Evolutionary conservation across 2,329 filamentous ascomycete genomes (phyloP), one percentile per base, ranked within the genome.

Genomic region (Penicillium sp.): DNA sequence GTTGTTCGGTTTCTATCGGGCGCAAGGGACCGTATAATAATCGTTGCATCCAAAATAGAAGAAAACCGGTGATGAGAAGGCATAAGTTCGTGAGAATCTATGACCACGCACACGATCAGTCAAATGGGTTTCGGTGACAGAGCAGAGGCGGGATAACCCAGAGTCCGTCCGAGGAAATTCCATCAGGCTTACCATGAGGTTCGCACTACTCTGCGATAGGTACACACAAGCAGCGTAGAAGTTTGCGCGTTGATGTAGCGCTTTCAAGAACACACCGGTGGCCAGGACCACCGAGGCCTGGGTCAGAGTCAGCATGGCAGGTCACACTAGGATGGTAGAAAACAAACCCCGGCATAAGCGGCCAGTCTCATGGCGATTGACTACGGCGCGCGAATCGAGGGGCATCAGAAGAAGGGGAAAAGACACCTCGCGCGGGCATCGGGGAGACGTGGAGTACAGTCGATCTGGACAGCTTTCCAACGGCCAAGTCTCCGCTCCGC

Each of bases 211-310:
- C 67, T 96, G 90, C 27, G 89, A 86, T 34, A 98, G 79, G 67
- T 96, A 95, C 32, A 98, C 92, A 69, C 88, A 92, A 51, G 92
- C 89, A 37, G 90, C 93, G 70, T 98, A 98, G 74, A 96, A 98
- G 68, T 98, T 98, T 48, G 92, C 83, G 49, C 92, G 80, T 69
- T 96, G 86, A 60, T 92, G 84, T 67, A 96, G 90, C 45, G 92
- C 90, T 60, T 89, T 92, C 41, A 94, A 68, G 44, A 95, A 75
- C 42, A 95, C 88, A 55, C 80, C 79, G 50, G 79, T 83, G 55
- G 90, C 90, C 61, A 94, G 80, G 67, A 81, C 82, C 64, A 84
- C 81, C 38, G 90, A 95, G 65, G 79, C 75, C 84, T 88, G 34
- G 13, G 25, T 18, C 22, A 9, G 18, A 30, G 38, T 54, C 42